Conservation (phyloP, 768 basidiomycete species). For the Phanerochaete carnosa region DNA sequence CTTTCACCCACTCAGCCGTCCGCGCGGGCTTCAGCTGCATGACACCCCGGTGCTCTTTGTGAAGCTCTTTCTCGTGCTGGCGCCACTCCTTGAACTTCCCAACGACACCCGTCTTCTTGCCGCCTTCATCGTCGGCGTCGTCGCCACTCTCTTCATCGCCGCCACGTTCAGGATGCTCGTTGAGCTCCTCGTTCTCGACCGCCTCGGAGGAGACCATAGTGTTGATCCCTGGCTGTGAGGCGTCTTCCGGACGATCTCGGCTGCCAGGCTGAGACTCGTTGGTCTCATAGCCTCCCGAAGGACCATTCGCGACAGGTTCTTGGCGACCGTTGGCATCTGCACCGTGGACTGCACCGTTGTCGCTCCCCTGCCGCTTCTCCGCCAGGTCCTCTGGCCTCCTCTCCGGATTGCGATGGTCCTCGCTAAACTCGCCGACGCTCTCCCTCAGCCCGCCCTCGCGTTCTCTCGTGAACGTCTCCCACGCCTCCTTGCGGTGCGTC, state of each 20-base stretch:
- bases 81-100: slow-evolving; percentile 39
- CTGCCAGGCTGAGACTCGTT: not conserved
- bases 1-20: slow-evolving; percentile 54
- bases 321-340: not conserved
- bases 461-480: slow-evolving; percentile 26
- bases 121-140: slow-evolving; percentile 26
- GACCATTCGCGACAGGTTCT: too few species aligned
- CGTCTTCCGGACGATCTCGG: not conserved
- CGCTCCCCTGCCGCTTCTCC: slow-evolving; percentile 3
- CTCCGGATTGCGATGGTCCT: slow-evolving; percentile 14
- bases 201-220: slow-evolving; percentile 13
- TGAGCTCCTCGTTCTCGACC: slow-evolving; percentile 6
- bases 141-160: not conserved
- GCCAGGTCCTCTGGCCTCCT: slow-evolving; percentile 15
- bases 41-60: slow-evolving; percentile 55
- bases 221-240: not conserved
- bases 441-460: slow-evolving; percentile 22
- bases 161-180: slow-evolving; percentile 5
- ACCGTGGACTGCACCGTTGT: not conserved
- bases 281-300: not conserved
- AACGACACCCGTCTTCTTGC: slow-evolving; percentile 22
- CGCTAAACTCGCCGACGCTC: slow-evolving; percentile 14
- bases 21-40: slow-evolving; percentile 59
- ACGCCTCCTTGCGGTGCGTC: slow-evolving; percentile 21
- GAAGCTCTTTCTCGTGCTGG: slow-evolving; percentile 40